Base-by-base conservation (phyloP, 176 grass and related monocot genomes). In the Guadua angustifolia region DNA sequence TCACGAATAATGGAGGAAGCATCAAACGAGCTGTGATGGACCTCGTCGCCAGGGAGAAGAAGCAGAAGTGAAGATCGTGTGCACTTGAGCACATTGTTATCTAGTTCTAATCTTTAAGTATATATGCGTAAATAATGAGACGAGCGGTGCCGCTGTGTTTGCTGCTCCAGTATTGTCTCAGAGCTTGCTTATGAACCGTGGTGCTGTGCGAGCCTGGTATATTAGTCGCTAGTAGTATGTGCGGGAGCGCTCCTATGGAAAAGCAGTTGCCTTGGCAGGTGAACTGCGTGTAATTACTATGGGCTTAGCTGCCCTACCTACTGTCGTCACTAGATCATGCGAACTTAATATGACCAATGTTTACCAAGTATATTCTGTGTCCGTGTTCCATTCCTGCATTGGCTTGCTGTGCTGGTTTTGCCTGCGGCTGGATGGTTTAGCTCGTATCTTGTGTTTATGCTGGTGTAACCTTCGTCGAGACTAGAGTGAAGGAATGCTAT, bases 1-100 rank as follows among this genome's bases (percentile, higher is more conserved):
- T 99, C 11, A 71, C 62, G 8, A 95, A 89, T 77, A 88, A 99
- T 46, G 93, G 83, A 4, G 96, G 96, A 55, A 99, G 96, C 91
- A 94, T 99, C 65, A 95, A 99, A 78, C 93, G 91, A 65, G 96
- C 90, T 51, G 93, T 95, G 73, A 78, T 94, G 87, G 91, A 99
- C 59, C 96, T 99, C 56, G 75, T 99, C 63, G 72, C 93, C 62
- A 92, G 89, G 68, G 96, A 92, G 85, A 98, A 90, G 73, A 81
- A 79, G 5, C 87, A 95, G 46, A 77, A 84, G 77, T 88, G 75
- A 82, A 80, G 76, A 82, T 85, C 46, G 75, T 73, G 66, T 79
- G 86, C 71, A 73, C 17, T 77, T 52, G 71, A 55, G 61, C 71
- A 82, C 83, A 7, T 71, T 73, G 25, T 43, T 88, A 75, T 64